Evolutionary conservation across 768 basidiomycete species (phyloP), one percentile per base, ranked within the genome.

Genomic region (Tylopilus sp.): DNA sequence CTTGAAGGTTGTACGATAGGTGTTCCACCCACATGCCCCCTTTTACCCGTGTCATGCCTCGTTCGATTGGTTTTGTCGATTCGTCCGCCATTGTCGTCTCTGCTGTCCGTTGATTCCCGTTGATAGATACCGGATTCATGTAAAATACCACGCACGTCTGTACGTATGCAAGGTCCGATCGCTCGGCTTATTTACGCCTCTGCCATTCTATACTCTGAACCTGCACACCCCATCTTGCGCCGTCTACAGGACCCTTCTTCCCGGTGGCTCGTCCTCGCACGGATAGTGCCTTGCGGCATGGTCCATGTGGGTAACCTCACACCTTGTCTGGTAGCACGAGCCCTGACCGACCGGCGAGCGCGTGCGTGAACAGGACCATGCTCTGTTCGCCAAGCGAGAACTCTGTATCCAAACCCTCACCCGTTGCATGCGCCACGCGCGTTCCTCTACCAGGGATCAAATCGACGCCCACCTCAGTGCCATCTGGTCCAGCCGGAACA

Each of bases 301-400:
- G 28, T 95, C 82, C 83, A 92, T 90, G 6, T 68, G 71, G 40
- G 82, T 85, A 57, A 90, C 90, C 85, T 82, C 91, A 94, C 10
- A 86, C 89, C 66, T 99, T 97, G 63, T 99, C 96, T 34, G 98
- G 72, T 10, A 98, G 75, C 9, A 98, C 76, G 31, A 99, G 65
- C 50, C 78, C 80, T 3, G 90, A 87, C 14, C 76, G 72, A 14
- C 81, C 81, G 10, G 95, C 92, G 30, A 97, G 73, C 25, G 94
- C 90, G 17, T 94, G 83, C 79, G 95, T 84, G 38, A 98, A 76
- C 33, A 98, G 72, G 19, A 92, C 82, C 41, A 95, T 69, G 41
- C 85, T 80, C 71, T 96, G 95, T 64, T 89, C 88, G 0, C 85
- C 87, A 0, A 82, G 76, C 0, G 86, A 76, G 7, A 95, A 76